Percentiles rank a stretch among this genome's conserved stretches.
Evolutionary conservation across 176 grass and related monocot genomes (phyloP).

Genomic region (Pontederia paniculata): DNA sequence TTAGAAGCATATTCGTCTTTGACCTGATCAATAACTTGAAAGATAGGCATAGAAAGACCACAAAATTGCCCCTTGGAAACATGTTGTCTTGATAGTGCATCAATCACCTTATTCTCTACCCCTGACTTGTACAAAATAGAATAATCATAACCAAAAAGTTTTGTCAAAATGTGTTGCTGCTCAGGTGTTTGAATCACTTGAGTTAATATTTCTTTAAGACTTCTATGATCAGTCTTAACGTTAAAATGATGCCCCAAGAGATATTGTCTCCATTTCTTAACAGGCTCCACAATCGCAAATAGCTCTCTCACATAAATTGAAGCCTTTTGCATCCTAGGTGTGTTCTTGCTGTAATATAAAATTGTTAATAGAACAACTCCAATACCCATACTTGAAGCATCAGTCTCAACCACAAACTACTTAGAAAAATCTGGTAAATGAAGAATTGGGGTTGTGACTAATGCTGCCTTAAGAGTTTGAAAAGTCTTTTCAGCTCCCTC

Average conservation of each 20-base stretch:
- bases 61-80: too few relatives aligned
- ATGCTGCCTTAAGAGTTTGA: neutral
- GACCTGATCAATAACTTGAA: too few relatives aligned
- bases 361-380: neutral
- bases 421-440: neutral
- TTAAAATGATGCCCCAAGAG: too few relatives aligned
- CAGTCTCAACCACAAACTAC: neutral
- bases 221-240: too few relatives aligned
- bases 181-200: too few relatives aligned
- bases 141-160: neutral
- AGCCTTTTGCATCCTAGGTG: neutral
- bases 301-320: constrained; percentile 1
- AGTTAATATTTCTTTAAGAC: too few relatives aligned
- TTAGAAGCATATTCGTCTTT: too few relatives aligned
- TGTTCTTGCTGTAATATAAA: neutral
- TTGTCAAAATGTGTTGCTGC: too few relatives aligned
- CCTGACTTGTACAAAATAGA: neutral
- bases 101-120: neutral
- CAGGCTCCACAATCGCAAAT: neutral
- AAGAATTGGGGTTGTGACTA: neutral
- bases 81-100: neutral
- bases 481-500: neutral
- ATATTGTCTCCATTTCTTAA: too few relatives aligned
- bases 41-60: too few relatives aligned
- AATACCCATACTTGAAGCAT: neutral